Conservation (phyloP, 768 basidiomycete genomes). For the Leccinum barrowsii region DNA sequence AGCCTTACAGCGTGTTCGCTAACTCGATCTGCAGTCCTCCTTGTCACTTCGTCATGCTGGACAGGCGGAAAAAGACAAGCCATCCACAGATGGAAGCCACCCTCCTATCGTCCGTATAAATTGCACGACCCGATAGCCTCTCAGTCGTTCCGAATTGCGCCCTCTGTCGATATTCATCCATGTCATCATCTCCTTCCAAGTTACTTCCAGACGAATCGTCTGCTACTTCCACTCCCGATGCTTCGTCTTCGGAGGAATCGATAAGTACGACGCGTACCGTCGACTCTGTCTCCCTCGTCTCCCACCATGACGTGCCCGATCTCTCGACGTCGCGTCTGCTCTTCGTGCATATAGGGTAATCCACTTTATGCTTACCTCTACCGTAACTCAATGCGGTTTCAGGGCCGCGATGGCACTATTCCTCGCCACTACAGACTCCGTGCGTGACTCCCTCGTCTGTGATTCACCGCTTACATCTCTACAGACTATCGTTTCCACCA, state of each 20-base stretch:
- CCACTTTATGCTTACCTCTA: background rate
- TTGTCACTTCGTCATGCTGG: conserved; percentile 3
- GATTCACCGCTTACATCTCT: conserved; percentile 6
- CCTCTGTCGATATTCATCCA: conserved; percentile 11
- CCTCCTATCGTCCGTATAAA: conserved; percentile 26
- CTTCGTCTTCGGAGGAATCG: conserved; percentile 20
- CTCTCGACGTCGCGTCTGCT: conserved; percentile 58
- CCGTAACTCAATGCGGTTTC: conserved; percentile 13
- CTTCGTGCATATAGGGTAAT: conserved; percentile 66
- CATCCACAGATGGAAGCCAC: conserved; percentile 23
- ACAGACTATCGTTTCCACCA: conserved; percentile 76
- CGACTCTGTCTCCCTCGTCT: conserved; percentile 26
- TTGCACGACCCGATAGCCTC: conserved; percentile 7
- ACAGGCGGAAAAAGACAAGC: conserved; percentile 18
- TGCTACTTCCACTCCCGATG: conserved; percentile 4
- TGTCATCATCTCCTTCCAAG: conserved; percentile 14
- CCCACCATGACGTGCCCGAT: conserved; percentile 14
- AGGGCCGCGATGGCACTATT: conserved; percentile 80
- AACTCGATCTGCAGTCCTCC: conserved; percentile 21
- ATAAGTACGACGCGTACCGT: conserved; percentile 11
- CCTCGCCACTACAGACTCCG: conserved; percentile 83
- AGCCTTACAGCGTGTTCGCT: conserved; percentile 26
- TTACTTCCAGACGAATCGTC: conserved; percentile 2
- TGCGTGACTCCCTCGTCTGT: conserved; percentile 34
- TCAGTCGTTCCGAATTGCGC: background rate